Evolutionary conservation across 2,329 filamentous ascomycete species (phyloP), one percentile per base, ranked within the genome.

Genomic region (Cadophora gregata): DNA sequence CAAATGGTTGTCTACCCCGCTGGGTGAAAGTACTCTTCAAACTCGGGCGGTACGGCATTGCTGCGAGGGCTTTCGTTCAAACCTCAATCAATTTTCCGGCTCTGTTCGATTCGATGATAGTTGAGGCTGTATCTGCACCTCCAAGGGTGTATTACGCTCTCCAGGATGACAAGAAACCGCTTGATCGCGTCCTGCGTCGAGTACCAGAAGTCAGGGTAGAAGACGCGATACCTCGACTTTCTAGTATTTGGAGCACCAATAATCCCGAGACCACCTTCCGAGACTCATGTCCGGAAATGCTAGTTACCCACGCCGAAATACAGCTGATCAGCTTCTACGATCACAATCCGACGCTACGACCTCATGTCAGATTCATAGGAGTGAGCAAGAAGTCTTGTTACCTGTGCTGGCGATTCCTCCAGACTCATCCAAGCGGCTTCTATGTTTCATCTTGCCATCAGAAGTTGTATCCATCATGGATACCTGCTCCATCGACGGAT

Each of bases 351-450:
- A 9, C 68, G 0, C 62, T 58, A 4, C 69, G 25, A 27, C 76
- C 75, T 8, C 51, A 60, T 3, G 47, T 77, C 12, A 61, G 61
- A 0, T 75, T 75, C 36, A 77, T 78, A 21, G 77, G 77, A 8
- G 75, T 74, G 0, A 78, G 77, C 62, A 78, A 78, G 63, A 78
- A 78, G 53, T 72, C 76, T 1, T 78, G 77, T 60, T 78, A 73
- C 55, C 71, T 78, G 10, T 78, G 77, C 59, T 56, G 75, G 36
- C 48, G 70, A 45, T 78, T 70, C 45, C 59, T 78, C n/a, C 51
- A 51, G 19, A 70, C 53, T 1, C 75, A 78, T 66, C 70, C 73
- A 14, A 70, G 72, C 1, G 59, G 16, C 29, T 68, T 78, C 12
- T 36, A 62, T 16, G 72, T 75, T 14, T 77, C 75, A 1, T 74